Evolutionary conservation across 345 rosid genomes (phyloP).

Genomic region (Eucalyptus globulus): DNA sequence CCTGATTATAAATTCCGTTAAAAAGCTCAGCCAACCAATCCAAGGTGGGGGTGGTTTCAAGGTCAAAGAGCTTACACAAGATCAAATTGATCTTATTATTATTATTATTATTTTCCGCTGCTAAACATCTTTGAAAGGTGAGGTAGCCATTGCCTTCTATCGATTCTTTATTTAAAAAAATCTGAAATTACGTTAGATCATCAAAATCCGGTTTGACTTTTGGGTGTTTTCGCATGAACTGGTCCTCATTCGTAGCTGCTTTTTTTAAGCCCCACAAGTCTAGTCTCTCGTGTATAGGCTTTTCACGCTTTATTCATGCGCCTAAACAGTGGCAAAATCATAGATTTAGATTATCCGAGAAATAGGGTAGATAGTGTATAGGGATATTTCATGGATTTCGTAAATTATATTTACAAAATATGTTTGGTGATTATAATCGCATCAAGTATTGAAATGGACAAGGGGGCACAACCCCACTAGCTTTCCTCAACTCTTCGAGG

Average conservation of each 20-base stretch:
- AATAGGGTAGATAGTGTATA: neutral
- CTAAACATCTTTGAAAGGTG: neutral
- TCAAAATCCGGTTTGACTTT: neutral
- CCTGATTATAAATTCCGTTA: neutral
- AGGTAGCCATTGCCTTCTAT: neutral
- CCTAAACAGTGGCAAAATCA: neutral
- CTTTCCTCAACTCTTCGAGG: rapidly evolving
- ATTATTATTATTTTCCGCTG: neutral
- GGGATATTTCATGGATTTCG: neutral
- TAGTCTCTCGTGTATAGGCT: neutral
- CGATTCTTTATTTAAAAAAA: neutral
- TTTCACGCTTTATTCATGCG: neutral
- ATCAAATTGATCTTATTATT: neutral
- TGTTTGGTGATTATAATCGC: neutral
- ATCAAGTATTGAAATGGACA: neutral
- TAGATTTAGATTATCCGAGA: neutral
- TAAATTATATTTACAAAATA: neutral
- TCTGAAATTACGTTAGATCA: neutral
- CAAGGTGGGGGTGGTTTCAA: neutral
- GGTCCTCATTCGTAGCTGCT: neutral
- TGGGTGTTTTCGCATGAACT: neutral
- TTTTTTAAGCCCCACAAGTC: neutral
- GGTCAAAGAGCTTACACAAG: neutral
- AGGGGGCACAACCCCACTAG: rapidly evolving
- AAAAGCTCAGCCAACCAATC: neutral